Evolutionary conservation across 305 asterid species (phyloP), one percentile per base, ranked within the genome.

Genomic region (Coffea humblotiana): DNA sequence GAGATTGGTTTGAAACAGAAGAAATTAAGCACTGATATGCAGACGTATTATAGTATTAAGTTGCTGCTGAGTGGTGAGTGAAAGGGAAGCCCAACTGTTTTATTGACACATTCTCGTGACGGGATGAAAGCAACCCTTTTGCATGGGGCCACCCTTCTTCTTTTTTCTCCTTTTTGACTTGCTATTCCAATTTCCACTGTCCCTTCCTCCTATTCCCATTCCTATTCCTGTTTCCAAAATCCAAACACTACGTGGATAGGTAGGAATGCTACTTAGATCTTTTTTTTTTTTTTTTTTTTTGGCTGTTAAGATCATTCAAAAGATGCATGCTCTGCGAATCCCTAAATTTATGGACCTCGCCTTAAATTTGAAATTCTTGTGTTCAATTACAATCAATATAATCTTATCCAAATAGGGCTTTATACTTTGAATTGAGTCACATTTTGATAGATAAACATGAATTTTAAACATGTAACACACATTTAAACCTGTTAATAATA

Each of bases 101-200:
- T 61, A 80, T 82, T 78, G 76, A 70, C 86, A 78, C 88, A 83
- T 83, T 86, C 91, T 82, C 93, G 90, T 89, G 90, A 88, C 79
- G 61, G 52, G 54, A 54, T 69, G 84, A 81, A 75, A 83, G 82
- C 83, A 79, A 77, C 15, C 77, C 76, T 64, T 65, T 35, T 54
- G 54, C 82, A 45, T 67, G 70, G 43, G 43, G 43, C 43, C 43
- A 4, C 6, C 43, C 43, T 29, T 29, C 1, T 29, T 29, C 6
- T 5, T 2, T 37, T 37, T 37, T 35, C 37, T 29, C 18, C 32
- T 23, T 49, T 60, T 11, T 61, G 15, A 19, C 13, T 23, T 37
- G 6, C 4, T 61, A 1, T 23, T 61, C 4, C 8, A 13, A 37
- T 37, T n/a, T 13, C 13, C 32, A 29, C 32, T 29, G 32, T 29